Conservation (phyloP, 1,284 basidiomycete species). For the Singerocomus rubriflavus region DNA sequence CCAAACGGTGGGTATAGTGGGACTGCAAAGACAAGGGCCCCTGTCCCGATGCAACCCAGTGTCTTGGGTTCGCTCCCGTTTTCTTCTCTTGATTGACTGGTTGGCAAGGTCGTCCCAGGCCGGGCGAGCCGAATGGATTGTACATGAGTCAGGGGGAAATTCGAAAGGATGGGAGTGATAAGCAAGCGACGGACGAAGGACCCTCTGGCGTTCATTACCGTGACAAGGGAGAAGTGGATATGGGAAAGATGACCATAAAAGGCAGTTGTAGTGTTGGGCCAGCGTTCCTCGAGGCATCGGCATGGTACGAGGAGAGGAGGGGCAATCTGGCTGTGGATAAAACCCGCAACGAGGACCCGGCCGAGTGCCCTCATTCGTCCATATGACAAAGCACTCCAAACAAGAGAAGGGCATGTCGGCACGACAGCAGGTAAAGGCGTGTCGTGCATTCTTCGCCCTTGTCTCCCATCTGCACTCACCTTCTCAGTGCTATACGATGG, state of each 20-base stretch:
- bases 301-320: slow-evolving; percentile 24
- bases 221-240: slow-evolving; percentile 14
- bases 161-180: too few relatives aligned
- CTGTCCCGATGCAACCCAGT: slow-evolving; percentile 1
- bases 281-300: slow-evolving; percentile 30
- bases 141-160: not conserved
- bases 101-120: not conserved
- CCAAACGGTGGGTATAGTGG: slow-evolving; percentile 27
- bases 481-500: slow-evolving; percentile 36
- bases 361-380: slow-evolving; percentile 23
- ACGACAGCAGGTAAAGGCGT: slow-evolving; percentile 35
- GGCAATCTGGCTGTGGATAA: slow-evolving; percentile 21
- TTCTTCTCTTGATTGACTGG: too few relatives aligned
- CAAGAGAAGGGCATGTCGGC: slow-evolving; percentile 35
- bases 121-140: slow-evolving; percentile 4
- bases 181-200: not conserved
- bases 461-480: slow-evolving; percentile 36
- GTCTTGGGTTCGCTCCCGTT: not conserved
- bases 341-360: slow-evolving; percentile 27
- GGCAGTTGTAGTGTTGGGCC: slow-evolving; percentile 24
- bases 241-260: slow-evolving; percentile 17
- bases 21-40: slow-evolving; percentile 10
- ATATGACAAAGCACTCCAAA: slow-evolving; percentile 29
- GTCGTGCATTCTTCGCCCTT: slow-evolving; percentile 36
- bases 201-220: slow-evolving; percentile 24